phyloP scores from a whole-genome alignment of 805 yeast species.

The Candida bentonensis region DNA sequence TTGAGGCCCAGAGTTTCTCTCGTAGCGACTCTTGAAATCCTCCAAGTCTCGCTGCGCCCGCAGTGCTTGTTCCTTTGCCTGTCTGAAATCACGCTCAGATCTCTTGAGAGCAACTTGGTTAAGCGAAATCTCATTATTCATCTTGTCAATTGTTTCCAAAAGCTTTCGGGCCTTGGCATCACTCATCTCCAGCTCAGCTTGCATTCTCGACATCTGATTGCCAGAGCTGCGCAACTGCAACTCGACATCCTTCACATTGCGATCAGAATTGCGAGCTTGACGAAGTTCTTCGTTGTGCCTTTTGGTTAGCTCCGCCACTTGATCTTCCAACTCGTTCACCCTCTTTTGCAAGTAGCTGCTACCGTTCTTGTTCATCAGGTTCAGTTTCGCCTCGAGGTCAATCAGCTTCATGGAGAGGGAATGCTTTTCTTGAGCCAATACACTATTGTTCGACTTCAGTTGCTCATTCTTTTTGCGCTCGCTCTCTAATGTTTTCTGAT shows the following conservation, averaged over 20 bases:
- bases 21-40: constrained; percentile 1
- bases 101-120: constrained; percentile 1
- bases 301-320: neutral
- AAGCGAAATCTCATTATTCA: neutral
- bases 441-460: neutral
- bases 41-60: constrained; percentile 1
- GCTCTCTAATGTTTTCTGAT: constrained; percentile 9
- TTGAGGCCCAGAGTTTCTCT: neutral
- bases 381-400: neutral
- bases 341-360: neutral
- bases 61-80: neutral
- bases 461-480: constrained; percentile 11
- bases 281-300: neutral
- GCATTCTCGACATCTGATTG: neutral
- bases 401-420: neutral
- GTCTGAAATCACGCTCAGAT: neutral
- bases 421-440: neutral
- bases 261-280: neutral
- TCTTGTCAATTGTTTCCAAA: neutral
- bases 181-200: neutral
- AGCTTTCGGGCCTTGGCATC: neutral
- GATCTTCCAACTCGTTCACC: neutral
- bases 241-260: neutral
- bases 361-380: neutral
- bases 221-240: constrained; percentile 1